Evolutionary conservation across 371 early-diverging fungal species (phyloP).

Genomic region (Mortierella sp.): DNA sequence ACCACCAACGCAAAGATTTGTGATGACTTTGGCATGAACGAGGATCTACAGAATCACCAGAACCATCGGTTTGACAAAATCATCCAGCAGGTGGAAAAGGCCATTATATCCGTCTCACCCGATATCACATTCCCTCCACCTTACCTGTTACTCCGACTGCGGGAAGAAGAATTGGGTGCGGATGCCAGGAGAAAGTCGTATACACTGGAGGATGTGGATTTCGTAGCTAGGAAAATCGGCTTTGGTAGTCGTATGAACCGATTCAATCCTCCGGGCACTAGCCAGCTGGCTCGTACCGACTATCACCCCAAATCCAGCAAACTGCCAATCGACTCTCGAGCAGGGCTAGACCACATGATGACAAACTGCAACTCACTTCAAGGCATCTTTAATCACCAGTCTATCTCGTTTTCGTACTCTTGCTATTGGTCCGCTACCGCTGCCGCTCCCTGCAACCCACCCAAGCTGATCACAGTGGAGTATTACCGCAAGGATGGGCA

Average conservation of each 20-base stretch:
- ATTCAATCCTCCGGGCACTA: conserved; percentile 1
- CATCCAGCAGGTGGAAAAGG: conserved; percentile 59
- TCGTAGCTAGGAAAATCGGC: conserved; percentile 49
- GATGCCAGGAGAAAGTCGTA: conserved; percentile 46
- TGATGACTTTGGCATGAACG: conserved; percentile 24
- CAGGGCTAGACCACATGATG: conserved; percentile 66
- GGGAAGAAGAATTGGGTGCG: conserved; percentile 60
- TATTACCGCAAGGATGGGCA: conserved; percentile 61
- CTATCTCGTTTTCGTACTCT: conserved; percentile 63
- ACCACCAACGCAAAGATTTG: conserved; percentile 2
- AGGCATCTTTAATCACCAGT: conserved; percentile 68
- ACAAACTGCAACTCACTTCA: conserved; percentile 66
- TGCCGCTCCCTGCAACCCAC: conserved; percentile 67
- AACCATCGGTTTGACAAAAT: conserved; percentile 57
- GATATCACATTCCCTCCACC: conserved; percentile 67
- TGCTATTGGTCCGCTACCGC: conserved; percentile 63
- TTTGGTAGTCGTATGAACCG: conserved; percentile 41
- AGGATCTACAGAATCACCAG: conserved; percentile 29
- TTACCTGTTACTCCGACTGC: conserved; percentile 60
- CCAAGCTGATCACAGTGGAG: conserved; percentile 60
- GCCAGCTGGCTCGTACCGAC: conserved; percentile 7
- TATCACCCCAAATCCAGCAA: conserved; percentile 11
- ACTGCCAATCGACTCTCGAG: conserved; percentile 61
- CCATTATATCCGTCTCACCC: conserved; percentile 69
- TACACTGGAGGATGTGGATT: conserved; percentile 49